A percentile compares a stretch with the other conserved stretches of the same genome.
phyloP scores from a whole-genome alignment of 2,329 filamentous ascomycete genomes.

The Stagonosporopsis rhizophila region DNA sequence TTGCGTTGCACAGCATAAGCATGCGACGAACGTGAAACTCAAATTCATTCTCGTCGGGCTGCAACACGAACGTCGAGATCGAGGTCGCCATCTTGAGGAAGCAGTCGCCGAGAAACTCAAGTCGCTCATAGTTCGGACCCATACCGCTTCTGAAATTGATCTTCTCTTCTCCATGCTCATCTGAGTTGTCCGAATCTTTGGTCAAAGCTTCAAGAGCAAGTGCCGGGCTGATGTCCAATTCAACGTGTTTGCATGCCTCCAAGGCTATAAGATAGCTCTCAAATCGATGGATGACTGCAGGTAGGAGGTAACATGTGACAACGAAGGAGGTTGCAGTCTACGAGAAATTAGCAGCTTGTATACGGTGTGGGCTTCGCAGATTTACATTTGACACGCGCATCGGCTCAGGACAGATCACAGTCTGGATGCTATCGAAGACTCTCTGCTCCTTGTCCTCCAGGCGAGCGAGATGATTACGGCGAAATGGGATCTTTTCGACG shows the following conservation, averaged over 20 bases:
- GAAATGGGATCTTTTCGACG: conserved; percentile 74
- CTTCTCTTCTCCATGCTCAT: conserved; percentile 71
- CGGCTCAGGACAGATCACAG: conserved; percentile 78
- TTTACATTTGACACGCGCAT: conserved; percentile 77
- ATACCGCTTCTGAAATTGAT: conserved; percentile 82
- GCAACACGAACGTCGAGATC: conserved; percentile 79
- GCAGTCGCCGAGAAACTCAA: conserved; percentile 92
- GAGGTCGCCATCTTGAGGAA: conserved; percentile 97
- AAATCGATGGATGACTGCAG: conserved; percentile 82
- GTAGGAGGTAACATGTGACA: conserved; percentile 76
- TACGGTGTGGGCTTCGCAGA: conserved; percentile 20
- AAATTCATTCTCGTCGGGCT: conserved; percentile 81
- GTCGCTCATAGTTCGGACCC: conserved; percentile 92
- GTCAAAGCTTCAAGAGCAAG: conserved; percentile 89
- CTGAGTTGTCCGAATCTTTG: conserved; percentile 86
- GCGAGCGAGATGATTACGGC: conserved; percentile 80
- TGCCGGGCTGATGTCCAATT: conserved; percentile 68
- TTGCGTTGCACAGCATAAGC: conserved; percentile 89
- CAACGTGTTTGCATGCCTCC: conserved; percentile 73
- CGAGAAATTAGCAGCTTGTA: conserved; percentile 20
- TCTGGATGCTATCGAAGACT: conserved; percentile 57
- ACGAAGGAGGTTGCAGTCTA: conserved; percentile 75
- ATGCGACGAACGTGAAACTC: conserved; percentile 91
- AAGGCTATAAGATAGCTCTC: conserved; percentile 81
- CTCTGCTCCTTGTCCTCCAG: conserved; percentile 62